Base-by-base conservation (phyloP, 192 early-diverging fungal species). In the Umbelopsis vinacea region DNA sequence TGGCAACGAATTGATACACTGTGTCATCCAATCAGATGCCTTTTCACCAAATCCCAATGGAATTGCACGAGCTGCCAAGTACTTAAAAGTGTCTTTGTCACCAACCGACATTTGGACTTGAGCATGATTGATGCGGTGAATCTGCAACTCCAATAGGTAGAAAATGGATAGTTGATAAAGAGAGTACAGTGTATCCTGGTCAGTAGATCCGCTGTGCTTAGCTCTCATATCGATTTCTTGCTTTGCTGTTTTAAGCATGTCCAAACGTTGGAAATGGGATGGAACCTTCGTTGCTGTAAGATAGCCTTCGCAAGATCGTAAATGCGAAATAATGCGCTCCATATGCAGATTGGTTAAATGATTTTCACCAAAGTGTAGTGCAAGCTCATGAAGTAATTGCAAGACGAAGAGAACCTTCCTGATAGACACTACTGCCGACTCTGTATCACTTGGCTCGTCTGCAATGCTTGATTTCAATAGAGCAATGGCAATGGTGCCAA, bases 1-100 rank as follows among this genome's bases (percentile, higher is more conserved):
- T 68, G 29, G 75, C 69, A 35, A 70, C 72, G 7, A 81, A 37
- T 63, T 63, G 57, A 63, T 63, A 37, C 57, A 63, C 26, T 22
- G 19, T 63, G 35, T 37, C 57, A 63, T 63, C 57, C 57, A 63
- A n/a, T 63, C 33, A 26, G 26, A 29, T 3, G 17, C 33, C 33
- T 63, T 22, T 19, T 63, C 29, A 37, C 57, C 57, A 63, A 63
- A 37, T n/a, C 57, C 57, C 7, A 63, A 12, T 17, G 57, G 29
- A n/a, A 63, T 63, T 19, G 57, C 17, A 6, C 57, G 57, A 63
- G 57, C 57, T 37, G 26, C 29, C 26, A 63, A 37, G 17, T 35
- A 63, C 19, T 26, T 29, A 17, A 63, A 63, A 0, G 33, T n/a
- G 23, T 63, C 33, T 29, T 63, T 63, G 19, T 63, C 17, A 19